A percentile compares a stretch with the other conserved stretches of the same genome.
Conservation (phyloP, 257 asterid species). For the Thymus mandschuricus region DNA sequence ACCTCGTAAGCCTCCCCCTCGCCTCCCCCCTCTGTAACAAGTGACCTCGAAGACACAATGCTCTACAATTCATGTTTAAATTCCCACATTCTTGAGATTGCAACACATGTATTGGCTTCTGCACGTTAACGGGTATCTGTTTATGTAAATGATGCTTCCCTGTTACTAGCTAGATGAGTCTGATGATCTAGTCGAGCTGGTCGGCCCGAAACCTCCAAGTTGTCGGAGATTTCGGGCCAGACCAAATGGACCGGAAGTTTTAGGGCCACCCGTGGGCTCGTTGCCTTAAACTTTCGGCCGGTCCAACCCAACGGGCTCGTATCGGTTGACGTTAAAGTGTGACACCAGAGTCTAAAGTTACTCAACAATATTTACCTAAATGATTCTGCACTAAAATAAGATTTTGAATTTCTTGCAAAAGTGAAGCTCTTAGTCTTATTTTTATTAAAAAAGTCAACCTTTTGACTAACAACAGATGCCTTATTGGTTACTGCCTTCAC, state of each 20-base stretch:
- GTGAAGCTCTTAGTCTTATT: constrained; percentile 15
- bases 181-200: not conserved
- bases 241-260: too few relatives aligned
- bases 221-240: not conserved
- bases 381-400: not conserved
- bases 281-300: not conserved
- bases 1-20: constrained; percentile 17
- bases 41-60: constrained; percentile 7
- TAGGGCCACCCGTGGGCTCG: too few relatives aligned
- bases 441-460: constrained; percentile 1
- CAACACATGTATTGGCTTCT: not conserved
- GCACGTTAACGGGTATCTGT: not conserved
- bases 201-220: not conserved
- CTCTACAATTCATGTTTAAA: not conserved
- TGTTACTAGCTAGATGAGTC: too few relatives aligned
- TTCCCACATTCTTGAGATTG: not conserved
- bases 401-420: not conserved
- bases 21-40: constrained; percentile 9
- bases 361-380: not conserved
- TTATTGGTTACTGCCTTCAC: constrained; percentile 22
- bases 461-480: constrained; percentile 9
- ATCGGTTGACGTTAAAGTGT: not conserved
- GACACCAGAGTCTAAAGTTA: not conserved
- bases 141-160: not conserved
- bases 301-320: not conserved